Percentiles rank a stretch among this genome's conserved stretches.
Conservation (phyloP, 805 yeast species). For the Metschnikowia peoriensis region DNA sequence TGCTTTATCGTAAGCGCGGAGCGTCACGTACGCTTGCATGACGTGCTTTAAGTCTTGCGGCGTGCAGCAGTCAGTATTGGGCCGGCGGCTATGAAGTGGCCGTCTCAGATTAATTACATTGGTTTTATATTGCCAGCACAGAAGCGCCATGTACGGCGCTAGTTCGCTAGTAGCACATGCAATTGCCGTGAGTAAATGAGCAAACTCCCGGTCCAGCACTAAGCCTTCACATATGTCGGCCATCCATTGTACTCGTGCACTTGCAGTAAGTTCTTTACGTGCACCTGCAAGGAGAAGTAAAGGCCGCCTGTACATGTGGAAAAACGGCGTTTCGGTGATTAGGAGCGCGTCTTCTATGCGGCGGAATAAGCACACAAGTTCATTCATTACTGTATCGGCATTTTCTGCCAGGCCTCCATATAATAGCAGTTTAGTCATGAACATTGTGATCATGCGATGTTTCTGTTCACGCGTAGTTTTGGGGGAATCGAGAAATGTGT, state of each 20-base stretch:
- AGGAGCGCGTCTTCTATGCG: conserved; percentile 1
- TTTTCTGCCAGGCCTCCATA: not conserved
- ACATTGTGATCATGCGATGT: conserved; percentile 20
- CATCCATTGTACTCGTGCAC: not conserved
- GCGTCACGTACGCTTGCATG: conserved; percentile 29
- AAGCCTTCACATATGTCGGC: not conserved
- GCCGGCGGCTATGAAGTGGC: not conserved
- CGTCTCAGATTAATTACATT: conserved; percentile 3
- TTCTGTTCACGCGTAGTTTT: conserved; percentile 15
- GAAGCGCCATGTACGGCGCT: conserved; percentile 8
- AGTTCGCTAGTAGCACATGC: conserved; percentile 3
- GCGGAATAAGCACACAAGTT: not conserved
- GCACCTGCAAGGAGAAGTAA: not conserved
- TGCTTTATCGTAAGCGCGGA: conserved; percentile 22
- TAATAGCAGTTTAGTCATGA: conserved; percentile 20
- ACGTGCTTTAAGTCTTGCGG: conserved; percentile 27
- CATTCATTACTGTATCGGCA: not conserved
- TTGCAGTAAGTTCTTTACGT: not conserved
- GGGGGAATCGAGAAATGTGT: conserved; percentile 17
- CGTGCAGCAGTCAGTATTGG: conserved; percentile 6
- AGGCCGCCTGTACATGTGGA: conserved; percentile 4
- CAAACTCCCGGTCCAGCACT: not conserved
- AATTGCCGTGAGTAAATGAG: conserved; percentile 6
- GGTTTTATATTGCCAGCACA: conserved; percentile 23
- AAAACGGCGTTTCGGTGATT: not conserved